phyloP scores from a whole-genome alignment of 495 filamentous ascomycete genomes.

The Penicillium steckii region DNA sequence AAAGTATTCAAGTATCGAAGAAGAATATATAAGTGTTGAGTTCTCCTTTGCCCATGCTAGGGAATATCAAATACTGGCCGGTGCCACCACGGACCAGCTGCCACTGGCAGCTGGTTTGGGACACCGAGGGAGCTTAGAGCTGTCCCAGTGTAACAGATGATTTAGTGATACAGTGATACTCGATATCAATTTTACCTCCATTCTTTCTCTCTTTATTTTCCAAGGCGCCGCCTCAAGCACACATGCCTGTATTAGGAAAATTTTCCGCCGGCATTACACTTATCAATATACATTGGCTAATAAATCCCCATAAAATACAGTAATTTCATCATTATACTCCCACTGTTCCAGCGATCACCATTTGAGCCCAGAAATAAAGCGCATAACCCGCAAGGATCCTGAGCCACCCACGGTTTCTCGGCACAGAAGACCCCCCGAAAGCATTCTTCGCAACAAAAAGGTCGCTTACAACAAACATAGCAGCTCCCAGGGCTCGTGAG shows the following conservation, averaged over 20 bases:
- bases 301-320: background rate
- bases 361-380: constrained; percentile 17
- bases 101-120: background rate
- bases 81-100: too few relatives aligned
- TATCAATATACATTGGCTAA: background rate
- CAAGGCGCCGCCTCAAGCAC: background rate
- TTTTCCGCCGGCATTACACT: background rate
- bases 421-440: constrained; percentile 5
- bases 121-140: background rate
- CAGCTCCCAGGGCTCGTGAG: constrained; percentile 12
- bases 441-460: constrained; percentile 17
- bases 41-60: background rate
- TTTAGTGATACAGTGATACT: background rate
- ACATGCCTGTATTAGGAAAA: background rate
- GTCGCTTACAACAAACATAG: constrained; percentile 15
- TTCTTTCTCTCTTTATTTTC: background rate
- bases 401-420: background rate
- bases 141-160: background rate
- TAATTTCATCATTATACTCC: background rate
- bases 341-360: constrained; percentile 15
- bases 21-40: background rate
- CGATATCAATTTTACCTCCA: background rate
- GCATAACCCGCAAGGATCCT: constrained; percentile 8
- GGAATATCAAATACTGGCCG: background rate
- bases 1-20: background rate